phyloP scores from a whole-genome alignment of 2,329 filamentous ascomycete species.

The Exophiala sp. region DNA sequence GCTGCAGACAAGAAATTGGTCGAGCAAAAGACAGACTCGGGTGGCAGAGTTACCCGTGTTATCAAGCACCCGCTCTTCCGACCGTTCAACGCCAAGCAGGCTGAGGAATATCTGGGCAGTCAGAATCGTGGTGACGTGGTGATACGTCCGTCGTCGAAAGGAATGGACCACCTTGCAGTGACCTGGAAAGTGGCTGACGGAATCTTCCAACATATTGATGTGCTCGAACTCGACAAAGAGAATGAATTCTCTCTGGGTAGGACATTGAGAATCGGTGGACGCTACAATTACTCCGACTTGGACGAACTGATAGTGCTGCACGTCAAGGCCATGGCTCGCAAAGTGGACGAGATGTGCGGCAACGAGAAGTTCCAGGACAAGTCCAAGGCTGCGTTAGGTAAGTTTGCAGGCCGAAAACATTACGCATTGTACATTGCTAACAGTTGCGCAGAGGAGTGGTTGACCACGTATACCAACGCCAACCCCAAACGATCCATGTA shows the following conservation, averaged over 20 bases:
- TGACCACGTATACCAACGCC: slow-evolving; percentile 91
- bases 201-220: slow-evolving; percentile 97
- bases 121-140: slow-evolving; percentile 86
- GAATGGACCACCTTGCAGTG: slow-evolving; percentile 88
- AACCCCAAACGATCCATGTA: slow-evolving; percentile 93
- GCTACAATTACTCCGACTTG: slow-evolving; percentile 90
- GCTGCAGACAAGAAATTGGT: slow-evolving; percentile 75
- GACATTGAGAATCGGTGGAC: slow-evolving; percentile 77
- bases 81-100: slow-evolving; percentile 86
- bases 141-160: slow-evolving; percentile 92
- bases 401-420: slow-evolving; percentile 37
- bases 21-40: slow-evolving; percentile 79
- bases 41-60: slow-evolving; percentile 83
- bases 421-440: slow-evolving; percentile 9
- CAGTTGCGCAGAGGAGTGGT: slow-evolving; percentile 73
- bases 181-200: slow-evolving; percentile 98
- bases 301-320: slow-evolving; percentile 97
- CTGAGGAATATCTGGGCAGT: slow-evolving; percentile 86
- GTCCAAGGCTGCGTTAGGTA: slow-evolving; percentile 79
- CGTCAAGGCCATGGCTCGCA: slow-evolving; percentile 95
- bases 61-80: slow-evolving; percentile 98
- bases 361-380: slow-evolving; percentile 90
- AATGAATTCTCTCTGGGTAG: slow-evolving; percentile 93
- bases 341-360: slow-evolving; percentile 92
- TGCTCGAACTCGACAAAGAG: slow-evolving; percentile 93